Base-by-base conservation (phyloP, 2,329 filamentous ascomycete species). In the Seiridium cupressi region DNA sequence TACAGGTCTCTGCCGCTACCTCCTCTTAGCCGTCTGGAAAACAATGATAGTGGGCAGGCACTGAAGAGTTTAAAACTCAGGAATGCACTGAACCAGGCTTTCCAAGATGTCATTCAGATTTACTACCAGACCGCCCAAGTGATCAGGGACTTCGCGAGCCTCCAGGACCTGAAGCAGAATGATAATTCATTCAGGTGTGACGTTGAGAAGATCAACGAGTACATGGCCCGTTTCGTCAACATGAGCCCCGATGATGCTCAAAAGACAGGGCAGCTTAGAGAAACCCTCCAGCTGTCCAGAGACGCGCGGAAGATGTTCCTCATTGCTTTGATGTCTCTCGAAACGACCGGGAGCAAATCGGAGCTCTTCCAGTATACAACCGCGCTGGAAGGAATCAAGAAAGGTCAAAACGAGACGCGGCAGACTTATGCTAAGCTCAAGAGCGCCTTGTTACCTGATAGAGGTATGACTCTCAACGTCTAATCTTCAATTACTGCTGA, bases 21-120 rank as follows among this genome's bases (percentile, higher is more conserved):
- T 5, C 95, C 95, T n/a, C 90, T 97, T 62, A 96, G 91, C 65
- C 87, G 94, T 51, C 81, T 99, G 38, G 95, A 99, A 72, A 92
- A 96, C 66, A 88, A 88, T 62, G 87, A 96, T 66, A 88, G 88
- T 62, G 87, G 87, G 48, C 91, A 96, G 72, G 85, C 82, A 6
- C 85, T 92, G 66, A 89, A 92, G 69, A 99, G 95, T 71, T 79
- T 89, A 63, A 86, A 92, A 63, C 79, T 99, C 44, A 90, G 95
- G 62, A 89, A 88, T 63, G 86, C 85, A n/a, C 80, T 98, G 5
- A 87, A 87, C 57, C 83, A 83, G 51, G 88, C 87, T 61, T 86
- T 96, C 62, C 83, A 83, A 44, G 84, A 89, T 11, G 84, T 90
- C 57, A 86, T 97, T 46, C 83, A 88, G 48, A 84, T 85, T 31